Conservation (phyloP, 805 yeast genomes). For the Kluyveromyces lactis region DNA sequence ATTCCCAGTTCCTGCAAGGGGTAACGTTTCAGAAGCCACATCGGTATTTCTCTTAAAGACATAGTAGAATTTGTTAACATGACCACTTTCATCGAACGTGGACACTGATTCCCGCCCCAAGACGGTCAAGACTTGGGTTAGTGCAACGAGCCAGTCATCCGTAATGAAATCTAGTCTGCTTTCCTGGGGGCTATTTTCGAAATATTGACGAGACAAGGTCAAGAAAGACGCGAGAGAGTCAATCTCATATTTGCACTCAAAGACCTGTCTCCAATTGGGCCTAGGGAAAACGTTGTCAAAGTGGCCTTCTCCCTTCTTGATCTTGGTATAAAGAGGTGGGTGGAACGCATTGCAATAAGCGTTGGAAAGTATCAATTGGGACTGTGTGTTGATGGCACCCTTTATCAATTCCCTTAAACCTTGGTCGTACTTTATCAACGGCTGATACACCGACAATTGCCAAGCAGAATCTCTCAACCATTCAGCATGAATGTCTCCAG, state of each 20-base stretch:
- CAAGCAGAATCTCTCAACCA: constrained; percentile 87
- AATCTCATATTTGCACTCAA: constrained; percentile 85
- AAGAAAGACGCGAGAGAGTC: constrained; percentile 81
- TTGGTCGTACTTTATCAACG: constrained; percentile 45
- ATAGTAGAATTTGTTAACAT: constrained; percentile 43
- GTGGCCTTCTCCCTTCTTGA: constrained; percentile 43
- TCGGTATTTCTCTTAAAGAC: constrained; percentile 67
- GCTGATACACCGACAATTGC: constrained; percentile 70
- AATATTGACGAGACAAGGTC: constrained; percentile 66
- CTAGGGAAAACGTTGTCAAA: constrained; percentile 58
- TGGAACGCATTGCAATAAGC: constrained; percentile 93
- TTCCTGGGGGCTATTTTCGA: constrained; percentile 42
- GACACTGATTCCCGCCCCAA: constrained; percentile 54
- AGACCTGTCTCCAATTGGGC: constrained; percentile 64
- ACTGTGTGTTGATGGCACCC: constrained; percentile 81
- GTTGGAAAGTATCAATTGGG: constrained; percentile 46
- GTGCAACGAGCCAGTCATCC: constrained; percentile 51
- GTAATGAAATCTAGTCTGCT: constrained; percentile 35
- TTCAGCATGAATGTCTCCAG: constrained; percentile 91
- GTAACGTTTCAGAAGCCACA: constrained; percentile 73
- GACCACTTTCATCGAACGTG: constrained; percentile 41
- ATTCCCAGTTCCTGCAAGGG: constrained; percentile 72
- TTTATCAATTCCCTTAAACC: constrained; percentile 43
- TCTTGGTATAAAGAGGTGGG: constrained; percentile 49
- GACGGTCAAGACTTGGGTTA: constrained; percentile 41